phyloP scores from a whole-genome alignment of 2,329 filamentous ascomycete genomes.

The Hawksworthiomyces lignivorus region DNA sequence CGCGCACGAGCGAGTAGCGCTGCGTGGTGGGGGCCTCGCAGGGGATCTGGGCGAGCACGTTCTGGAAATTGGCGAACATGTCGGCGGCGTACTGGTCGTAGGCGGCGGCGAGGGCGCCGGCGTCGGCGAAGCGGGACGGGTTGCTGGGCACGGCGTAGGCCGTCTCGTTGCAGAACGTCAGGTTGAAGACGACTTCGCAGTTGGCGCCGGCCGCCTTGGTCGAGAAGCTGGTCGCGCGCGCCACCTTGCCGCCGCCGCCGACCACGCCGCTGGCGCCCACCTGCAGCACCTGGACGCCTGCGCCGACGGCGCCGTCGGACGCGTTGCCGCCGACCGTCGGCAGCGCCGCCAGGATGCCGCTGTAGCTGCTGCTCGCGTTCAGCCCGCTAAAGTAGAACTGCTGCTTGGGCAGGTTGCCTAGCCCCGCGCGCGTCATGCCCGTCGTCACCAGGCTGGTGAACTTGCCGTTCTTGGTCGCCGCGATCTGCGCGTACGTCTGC shows the following conservation, averaged over 20 bases:
- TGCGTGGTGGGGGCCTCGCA: conserved; percentile 70
- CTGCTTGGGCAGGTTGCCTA: conserved; percentile 65
- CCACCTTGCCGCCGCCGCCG: conserved; percentile 71
- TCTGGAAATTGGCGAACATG: conserved; percentile 71
- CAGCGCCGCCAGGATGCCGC: conserved; percentile 65
- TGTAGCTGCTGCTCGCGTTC: conserved; percentile 63
- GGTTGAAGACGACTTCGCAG: conserved; percentile 77
- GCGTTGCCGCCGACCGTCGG: conserved; percentile 50
- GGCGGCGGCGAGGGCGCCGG: conserved; percentile 53
- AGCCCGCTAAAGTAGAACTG: conserved; percentile 80
- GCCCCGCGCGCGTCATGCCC: conserved; percentile 61
- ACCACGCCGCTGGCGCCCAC: too few relatives aligned
- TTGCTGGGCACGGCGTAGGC: conserved; percentile 90
- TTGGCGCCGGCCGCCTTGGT: conserved; percentile 61
- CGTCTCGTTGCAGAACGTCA: conserved; percentile 82
- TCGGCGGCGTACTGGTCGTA: conserved; percentile 70
- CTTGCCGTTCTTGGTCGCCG: conserved; percentile 46
- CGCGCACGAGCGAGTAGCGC: conserved; percentile 72
- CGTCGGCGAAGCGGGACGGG: conserved; percentile 50
- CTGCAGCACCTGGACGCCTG: too few relatives aligned
- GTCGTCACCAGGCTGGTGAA: conserved; percentile 42
- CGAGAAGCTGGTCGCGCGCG: conserved; percentile 60
- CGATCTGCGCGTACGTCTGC: conserved; percentile 55
- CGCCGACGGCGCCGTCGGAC: conserved; percentile 35
- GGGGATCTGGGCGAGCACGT: conserved; percentile 73